These are phyloP conservation scores for Odonthalia washingtoniensis DNA, from an alignment of 31 red algal species.

Conservation along the genomic window DNA sequence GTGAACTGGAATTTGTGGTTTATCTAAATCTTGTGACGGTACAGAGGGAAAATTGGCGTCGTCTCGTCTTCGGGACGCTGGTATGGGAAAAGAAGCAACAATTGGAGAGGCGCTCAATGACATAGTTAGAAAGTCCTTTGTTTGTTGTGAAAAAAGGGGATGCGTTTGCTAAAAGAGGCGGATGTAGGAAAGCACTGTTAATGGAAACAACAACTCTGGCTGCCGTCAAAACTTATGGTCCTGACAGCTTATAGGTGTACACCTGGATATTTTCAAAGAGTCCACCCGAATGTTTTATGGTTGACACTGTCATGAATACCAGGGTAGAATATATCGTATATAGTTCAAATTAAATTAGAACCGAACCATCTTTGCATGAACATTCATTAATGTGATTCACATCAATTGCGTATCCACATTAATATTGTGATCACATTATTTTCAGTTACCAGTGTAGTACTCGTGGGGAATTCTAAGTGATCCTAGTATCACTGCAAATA, in stretches of 20 bases:
- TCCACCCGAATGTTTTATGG: not conserved
- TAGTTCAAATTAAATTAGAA: not conserved
- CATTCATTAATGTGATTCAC: not conserved
- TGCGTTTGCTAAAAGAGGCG: not conserved
- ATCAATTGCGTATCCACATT: not conserved
- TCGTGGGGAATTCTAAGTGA: too few relatives aligned
- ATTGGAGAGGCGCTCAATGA: not conserved
- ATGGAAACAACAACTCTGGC: not conserved
- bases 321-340: not conserved
- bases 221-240: not conserved
- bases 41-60: not conserved
- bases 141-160: not conserved
- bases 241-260: not conserved
- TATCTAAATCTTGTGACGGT: not conserved
- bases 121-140: not conserved
- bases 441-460: too few relatives aligned
- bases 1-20: too few relatives aligned
- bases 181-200: not conserved
- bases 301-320: not conserved
- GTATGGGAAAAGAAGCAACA: not conserved
- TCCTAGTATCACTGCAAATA: too few relatives aligned
- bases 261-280: not conserved
- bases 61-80: not conserved
- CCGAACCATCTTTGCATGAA: not conserved
- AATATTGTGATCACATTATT: not conserved